These are phyloP conservation scores for Aspergillus brasiliensis DNA, from an alignment of 2,329 filamentous ascomycete species.

Conservation along the genomic window DNA sequence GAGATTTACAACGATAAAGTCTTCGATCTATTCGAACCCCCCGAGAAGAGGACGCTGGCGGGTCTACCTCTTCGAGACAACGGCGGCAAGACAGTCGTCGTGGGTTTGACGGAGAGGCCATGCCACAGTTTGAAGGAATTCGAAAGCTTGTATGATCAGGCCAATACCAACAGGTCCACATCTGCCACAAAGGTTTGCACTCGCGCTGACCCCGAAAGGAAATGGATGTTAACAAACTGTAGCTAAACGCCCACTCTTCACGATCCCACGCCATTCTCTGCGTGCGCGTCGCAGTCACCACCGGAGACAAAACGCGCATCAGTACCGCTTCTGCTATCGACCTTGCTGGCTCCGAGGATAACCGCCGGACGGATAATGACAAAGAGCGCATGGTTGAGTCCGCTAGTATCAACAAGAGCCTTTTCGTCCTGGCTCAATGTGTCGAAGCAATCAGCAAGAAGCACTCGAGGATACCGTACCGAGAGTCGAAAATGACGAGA, in stretches of 20 bases:
- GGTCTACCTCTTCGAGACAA: conserved; percentile 84
- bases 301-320: conserved; percentile 66
- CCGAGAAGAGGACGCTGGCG: conserved; percentile 79
- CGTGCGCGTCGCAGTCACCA: conserved; percentile 81
- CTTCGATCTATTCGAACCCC: conserved; percentile 83
- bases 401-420: conserved; percentile 94
- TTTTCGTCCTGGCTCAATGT: conserved; percentile 92
- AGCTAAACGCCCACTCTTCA: conserved; percentile 86
- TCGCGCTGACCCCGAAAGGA: neutral
- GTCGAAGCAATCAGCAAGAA: conserved; percentile 89
- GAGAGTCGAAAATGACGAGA: conserved; percentile 96
- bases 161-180: conserved; percentile 86
- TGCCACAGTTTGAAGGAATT: conserved; percentile 89
- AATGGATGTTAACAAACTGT: conserved; percentile 15
- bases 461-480: conserved; percentile 78
- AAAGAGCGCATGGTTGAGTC: conserved; percentile 93
- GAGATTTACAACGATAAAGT: conserved; percentile 98
- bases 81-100: conserved; percentile 82
- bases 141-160: conserved; percentile 84
- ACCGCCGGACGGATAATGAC: conserved; percentile 88
- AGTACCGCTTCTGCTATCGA: conserved; percentile 94
- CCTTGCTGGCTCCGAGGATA: conserved; percentile 92
- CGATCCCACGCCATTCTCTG: conserved; percentile 88
- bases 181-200: conserved; percentile 72
- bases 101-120: conserved; percentile 78